Conservation (phyloP, 1,139 yeast species). For the Candida mesenterica region DNA sequence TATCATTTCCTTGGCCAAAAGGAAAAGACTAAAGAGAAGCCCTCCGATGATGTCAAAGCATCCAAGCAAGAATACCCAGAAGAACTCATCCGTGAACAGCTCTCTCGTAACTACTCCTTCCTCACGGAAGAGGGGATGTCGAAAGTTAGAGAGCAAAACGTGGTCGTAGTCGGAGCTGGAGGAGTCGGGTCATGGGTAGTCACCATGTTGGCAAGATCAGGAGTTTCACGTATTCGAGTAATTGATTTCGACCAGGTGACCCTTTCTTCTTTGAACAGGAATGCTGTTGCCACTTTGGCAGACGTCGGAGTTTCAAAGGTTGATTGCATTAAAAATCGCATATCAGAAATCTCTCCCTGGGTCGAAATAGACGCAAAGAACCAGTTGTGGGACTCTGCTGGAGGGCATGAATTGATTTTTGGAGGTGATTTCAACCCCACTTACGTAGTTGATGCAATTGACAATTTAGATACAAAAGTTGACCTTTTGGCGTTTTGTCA, state of each 20-base stretch:
- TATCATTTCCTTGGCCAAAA: conserved; percentile 23
- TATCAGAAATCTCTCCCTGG: conserved; percentile 86
- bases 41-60: not conserved
- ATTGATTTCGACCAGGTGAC: conserved; percentile 97
- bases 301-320: conserved; percentile 95
- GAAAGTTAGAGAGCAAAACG: conserved; percentile 68
- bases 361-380: conserved; percentile 73
- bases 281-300: conserved; percentile 81
- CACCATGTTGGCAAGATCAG: conserved; percentile 88
- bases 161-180: conserved; percentile 95
- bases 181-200: conserved; percentile 98
- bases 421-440: conserved; percentile 59
- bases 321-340: conserved; percentile 64
- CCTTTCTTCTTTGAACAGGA: conserved; percentile 85
- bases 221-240: conserved; percentile 72
- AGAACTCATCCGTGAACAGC: conserved; percentile 80
- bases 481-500: conserved; percentile 78
- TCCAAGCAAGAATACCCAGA: conserved; percentile 53
- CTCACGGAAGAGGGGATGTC: conserved; percentile 80
- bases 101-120: conserved; percentile 91
- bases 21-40: conserved; percentile 18
- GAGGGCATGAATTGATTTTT: conserved; percentile 58
- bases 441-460: conserved; percentile 90
- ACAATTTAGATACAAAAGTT: conserved; percentile 91
- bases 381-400: conserved; percentile 69